phyloP scores from a whole-genome alignment of 2,329 filamentous ascomycete species.

The Colletotrichum zoysiae region DNA sequence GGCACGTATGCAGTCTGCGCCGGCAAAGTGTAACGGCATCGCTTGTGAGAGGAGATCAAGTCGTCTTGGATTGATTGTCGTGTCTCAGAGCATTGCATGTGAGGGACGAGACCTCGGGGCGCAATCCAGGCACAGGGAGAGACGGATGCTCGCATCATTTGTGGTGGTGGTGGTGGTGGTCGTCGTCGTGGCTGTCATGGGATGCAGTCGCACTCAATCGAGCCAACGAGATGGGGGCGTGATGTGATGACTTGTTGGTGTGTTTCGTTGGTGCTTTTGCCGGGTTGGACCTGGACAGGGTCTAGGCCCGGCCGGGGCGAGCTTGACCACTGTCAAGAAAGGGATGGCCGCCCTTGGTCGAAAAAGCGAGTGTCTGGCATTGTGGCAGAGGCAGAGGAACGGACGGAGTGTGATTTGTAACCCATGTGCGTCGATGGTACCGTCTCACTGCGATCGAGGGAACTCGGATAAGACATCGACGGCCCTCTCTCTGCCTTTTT shows the following conservation, averaged over 20 bases:
- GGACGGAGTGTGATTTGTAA: not conserved
- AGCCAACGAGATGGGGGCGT: constrained; percentile 25
- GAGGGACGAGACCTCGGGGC: not conserved
- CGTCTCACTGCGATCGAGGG: not conserved
- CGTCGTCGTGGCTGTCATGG: constrained; percentile 25
- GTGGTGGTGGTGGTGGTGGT: not conserved
- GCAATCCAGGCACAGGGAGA: constrained; percentile 22
- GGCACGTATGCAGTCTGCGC: constrained; percentile 1
- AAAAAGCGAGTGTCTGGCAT: not conserved
- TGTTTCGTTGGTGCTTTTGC: constrained; percentile 12
- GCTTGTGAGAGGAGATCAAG: not conserved
- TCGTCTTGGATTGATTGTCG: constrained; percentile 3
- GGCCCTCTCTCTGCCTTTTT: not conserved
- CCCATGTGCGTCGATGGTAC: not conserved
- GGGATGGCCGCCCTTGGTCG: constrained; percentile 16
- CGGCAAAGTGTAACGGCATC: not conserved
- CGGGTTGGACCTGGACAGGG: constrained; percentile 18
- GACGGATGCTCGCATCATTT: constrained; percentile 17
- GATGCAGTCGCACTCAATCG: constrained; percentile 19
- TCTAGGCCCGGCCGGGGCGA: not conserved
- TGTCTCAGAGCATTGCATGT: not conserved
- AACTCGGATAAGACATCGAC: constrained; percentile 14
- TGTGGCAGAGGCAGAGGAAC: not conserved
- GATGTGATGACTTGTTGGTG: constrained; percentile 21
- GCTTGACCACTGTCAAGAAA: constrained; percentile 5